Conservation (phyloP, 805 yeast species). For the Metschnikowia kunwiensis region DNA sequence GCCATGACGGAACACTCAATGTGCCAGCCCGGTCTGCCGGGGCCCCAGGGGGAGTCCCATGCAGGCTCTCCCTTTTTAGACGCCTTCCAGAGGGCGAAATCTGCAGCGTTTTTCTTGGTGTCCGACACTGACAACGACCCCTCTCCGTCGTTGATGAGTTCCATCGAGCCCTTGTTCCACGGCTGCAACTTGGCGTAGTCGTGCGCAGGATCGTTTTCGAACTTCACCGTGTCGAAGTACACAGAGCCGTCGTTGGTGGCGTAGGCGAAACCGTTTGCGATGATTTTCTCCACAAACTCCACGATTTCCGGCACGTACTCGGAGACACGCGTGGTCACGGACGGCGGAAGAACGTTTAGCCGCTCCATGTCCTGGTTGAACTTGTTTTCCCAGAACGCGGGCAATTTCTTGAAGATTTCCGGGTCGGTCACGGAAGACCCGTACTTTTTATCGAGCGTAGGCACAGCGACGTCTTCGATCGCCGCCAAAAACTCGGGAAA, state of each 20-base stretch:
- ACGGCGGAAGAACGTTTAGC: conserved; percentile 81
- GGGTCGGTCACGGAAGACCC: conserved; percentile 85
- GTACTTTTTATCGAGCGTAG: conserved; percentile 62
- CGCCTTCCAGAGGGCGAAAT: conserved; percentile 95
- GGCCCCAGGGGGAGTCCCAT: conserved; percentile 96
- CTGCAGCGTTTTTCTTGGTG: conserved; percentile 72
- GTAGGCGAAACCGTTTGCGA: conserved; percentile 80
- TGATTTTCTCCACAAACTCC: conserved; percentile 69
- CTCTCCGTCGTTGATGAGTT: conserved; percentile 89
- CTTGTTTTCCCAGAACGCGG: conserved; percentile 85
- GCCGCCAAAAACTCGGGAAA: conserved; percentile 41
- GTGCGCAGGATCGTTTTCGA: conserved; percentile 70
- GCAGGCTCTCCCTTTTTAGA: conserved; percentile 96
- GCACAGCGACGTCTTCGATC: conserved; percentile 76
- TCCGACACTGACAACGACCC: conserved; percentile 64
- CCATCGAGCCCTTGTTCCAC: conserved; percentile 90
- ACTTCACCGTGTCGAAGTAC: conserved; percentile 86
- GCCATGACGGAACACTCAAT: conserved; percentile 99
- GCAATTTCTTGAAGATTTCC: conserved; percentile 71
- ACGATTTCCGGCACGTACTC: conserved; percentile 94
- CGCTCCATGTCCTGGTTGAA: conserved; percentile 82
- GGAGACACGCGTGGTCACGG: conserved; percentile 88
- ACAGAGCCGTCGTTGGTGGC: conserved; percentile 85
- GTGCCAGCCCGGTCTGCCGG: conserved; percentile 99
- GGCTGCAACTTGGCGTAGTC: conserved; percentile 96